phyloP scores from a whole-genome alignment of 345 rosid species.

The Acer yangbiense region DNA sequence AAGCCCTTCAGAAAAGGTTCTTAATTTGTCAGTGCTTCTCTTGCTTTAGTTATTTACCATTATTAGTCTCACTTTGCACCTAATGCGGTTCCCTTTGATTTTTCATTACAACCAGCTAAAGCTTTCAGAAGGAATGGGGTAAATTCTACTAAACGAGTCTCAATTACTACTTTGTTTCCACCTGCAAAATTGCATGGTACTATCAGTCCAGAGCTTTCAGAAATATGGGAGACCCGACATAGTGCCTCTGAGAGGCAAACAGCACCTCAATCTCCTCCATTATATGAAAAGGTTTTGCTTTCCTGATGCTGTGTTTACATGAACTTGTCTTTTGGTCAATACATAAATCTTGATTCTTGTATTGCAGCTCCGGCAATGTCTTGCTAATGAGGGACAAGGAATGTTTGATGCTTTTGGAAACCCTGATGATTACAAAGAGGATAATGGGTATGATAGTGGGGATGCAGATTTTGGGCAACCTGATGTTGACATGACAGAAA shows the following conservation, averaged over 20 bases:
- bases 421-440: slow-evolving; percentile 37
- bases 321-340: slow-evolving; percentile 10
- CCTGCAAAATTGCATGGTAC: slow-evolving; percentile 72
- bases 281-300: slow-evolving; percentile 72
- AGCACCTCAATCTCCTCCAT: slow-evolving; percentile 44
- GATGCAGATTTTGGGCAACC: slow-evolving; percentile 53
- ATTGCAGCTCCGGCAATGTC: slow-evolving; percentile 75
- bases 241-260: slow-evolving; percentile 29
- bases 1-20: slow-evolving; percentile 85
- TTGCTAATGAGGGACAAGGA: slow-evolving; percentile 48
- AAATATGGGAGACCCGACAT: slow-evolving; percentile 58
- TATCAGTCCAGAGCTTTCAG: slow-evolving; percentile 68
- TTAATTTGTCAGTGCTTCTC: slow-evolving; percentile 12
- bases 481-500: slow-evolving; percentile 53
- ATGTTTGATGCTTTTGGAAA: slow-evolving; percentile 37
- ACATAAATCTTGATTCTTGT: slow-evolving; percentile 24
- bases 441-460: slow-evolving; percentile 48
- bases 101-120: slow-evolving; percentile 59
- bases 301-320: slow-evolving; percentile 1
- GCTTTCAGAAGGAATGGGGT: slow-evolving; percentile 45
- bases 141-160: slow-evolving; percentile 36
- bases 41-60: slow-evolving; percentile 14
- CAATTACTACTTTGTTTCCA: slow-evolving; percentile 65
- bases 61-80: slow-evolving; percentile 12
- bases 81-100: slow-evolving; percentile 17